These are phyloP conservation scores for Combretum micranthum DNA, from an alignment of 345 rosid species.

Conservation along the genomic window DNA sequence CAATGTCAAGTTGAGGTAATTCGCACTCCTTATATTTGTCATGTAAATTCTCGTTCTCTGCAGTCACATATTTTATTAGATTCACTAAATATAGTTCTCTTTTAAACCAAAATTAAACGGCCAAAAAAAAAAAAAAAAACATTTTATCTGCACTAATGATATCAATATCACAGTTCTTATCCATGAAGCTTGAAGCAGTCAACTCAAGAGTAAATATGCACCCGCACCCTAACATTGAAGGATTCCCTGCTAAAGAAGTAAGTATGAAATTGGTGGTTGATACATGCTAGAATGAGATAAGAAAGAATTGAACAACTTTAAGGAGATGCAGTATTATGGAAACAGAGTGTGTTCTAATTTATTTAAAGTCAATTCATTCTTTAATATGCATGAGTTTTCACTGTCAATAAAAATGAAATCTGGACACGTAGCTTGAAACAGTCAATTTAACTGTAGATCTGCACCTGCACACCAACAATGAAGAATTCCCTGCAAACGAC, in stretches of 20 bases:
- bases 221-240: conserved; percentile 41
- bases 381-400: no score
- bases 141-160: conserved; percentile 3
- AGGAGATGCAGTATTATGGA: background rate
- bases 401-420: no score
- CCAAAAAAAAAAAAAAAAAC: no score
- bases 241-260: conserved; percentile 70
- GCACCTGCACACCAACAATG: conserved; percentile 34
- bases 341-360: no score
- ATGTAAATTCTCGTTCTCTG: background rate
- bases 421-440: no score
- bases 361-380: no score
- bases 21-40: background rate
- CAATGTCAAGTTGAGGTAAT: conserved; percentile 94
- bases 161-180: conserved; percentile 56
- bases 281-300: conserved; percentile 1
- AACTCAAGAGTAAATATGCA: conserved; percentile 49
- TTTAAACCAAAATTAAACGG: conserved; percentile 10
- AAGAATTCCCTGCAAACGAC: conserved; percentile 60
- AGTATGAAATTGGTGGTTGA: conserved; percentile 16
- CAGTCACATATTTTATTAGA: background rate
- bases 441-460: no score
- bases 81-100: background rate
- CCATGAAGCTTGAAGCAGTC: conserved; percentile 92
- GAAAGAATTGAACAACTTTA: background rate